Evolutionary conservation across 1,284 basidiomycete genomes (phyloP).

Genomic region (Trichosporon coremiiforme): DNA sequence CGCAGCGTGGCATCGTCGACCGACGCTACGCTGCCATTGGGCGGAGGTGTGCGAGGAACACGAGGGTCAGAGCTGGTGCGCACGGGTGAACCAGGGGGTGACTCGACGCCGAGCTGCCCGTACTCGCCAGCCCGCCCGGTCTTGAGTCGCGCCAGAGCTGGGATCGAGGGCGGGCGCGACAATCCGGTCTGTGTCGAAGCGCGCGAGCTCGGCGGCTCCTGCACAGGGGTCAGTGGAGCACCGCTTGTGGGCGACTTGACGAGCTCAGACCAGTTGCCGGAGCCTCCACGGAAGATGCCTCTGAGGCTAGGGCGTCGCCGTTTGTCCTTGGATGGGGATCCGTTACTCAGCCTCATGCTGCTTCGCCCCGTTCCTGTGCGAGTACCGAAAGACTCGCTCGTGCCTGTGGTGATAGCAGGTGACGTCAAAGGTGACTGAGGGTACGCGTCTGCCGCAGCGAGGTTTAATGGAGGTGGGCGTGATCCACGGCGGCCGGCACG

Average conservation of each 20-base stretch:
- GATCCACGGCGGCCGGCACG: not conserved
- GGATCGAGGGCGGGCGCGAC: conserved; percentile 25
- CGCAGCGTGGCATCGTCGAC: conserved; percentile 27
- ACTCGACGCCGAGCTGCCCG: conserved; percentile 23
- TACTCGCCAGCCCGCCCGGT: conserved; percentile 18
- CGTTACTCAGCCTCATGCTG: conserved; percentile 1
- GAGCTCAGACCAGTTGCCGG: conserved; percentile 51
- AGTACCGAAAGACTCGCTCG: conserved; percentile 18
- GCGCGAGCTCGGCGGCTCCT: conserved; percentile 11
- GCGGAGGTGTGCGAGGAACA: not conserved
- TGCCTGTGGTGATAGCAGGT: conserved; percentile 1
- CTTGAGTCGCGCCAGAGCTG: conserved; percentile 27
- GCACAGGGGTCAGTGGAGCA: conserved; percentile 18
- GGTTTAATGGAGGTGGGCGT: conserved; percentile 29
- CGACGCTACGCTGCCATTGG: not conserved
- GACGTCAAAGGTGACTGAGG: conserved; percentile 24
- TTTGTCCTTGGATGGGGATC: conserved; percentile 21
- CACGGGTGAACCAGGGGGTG: conserved; percentile 16
- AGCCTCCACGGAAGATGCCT: conserved; percentile 47
- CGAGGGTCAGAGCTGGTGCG: conserved; percentile 15
- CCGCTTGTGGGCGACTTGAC: conserved; percentile 28
- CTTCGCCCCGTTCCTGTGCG: conserved; percentile 18
- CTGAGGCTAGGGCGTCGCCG: conserved; percentile 41
- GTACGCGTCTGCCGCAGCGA: conserved; percentile 14
- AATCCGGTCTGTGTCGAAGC: not conserved